Percentiles rank a stretch among this genome's conserved stretches.
These are phyloP conservation scores for Tetrapisispora nanseiensis DNA, from an alignment of 805 yeast species.

Conservation along the genomic window DNA sequence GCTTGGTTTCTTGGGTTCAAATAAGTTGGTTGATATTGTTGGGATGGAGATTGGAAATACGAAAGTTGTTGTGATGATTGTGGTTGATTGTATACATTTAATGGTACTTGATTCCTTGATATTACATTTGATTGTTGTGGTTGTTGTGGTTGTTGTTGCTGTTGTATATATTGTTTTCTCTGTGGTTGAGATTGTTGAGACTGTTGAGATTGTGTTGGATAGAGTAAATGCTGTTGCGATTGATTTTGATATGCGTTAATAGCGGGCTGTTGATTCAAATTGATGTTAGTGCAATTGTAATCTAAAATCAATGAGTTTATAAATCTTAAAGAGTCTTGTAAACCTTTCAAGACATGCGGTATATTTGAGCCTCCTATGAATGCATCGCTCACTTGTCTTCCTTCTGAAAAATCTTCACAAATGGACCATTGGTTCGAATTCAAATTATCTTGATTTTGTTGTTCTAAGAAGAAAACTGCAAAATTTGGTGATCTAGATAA, in stretches of 20 bases:
- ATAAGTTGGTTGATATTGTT: constrained; percentile 1
- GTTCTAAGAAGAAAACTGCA: constrained; percentile 59
- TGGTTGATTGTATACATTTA: constrained; percentile 16
- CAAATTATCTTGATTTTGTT: constrained; percentile 32
- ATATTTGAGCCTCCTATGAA: constrained; percentile 49
- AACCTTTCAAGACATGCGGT: constrained; percentile 63
- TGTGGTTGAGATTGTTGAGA: constrained; percentile 6
- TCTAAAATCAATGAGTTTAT: constrained; percentile 42
- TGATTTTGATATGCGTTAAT: neutral
- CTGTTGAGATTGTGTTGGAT: neutral
- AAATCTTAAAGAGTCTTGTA: constrained; percentile 39
- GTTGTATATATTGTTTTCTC: neutral
- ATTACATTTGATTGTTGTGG: constrained; percentile 12
- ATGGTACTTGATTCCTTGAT: constrained; percentile 4
- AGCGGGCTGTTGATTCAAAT: constrained; percentile 1
- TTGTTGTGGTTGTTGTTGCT: constrained; percentile 2
- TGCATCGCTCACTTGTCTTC: constrained; percentile 69
- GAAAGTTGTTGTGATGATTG: constrained; percentile 7
- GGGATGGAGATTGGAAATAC: neutral
- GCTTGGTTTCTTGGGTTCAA: constrained; percentile 1
- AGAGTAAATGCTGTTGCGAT: neutral
- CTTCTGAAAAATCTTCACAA: constrained; percentile 78
- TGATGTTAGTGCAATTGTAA: constrained; percentile 6
- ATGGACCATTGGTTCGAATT: constrained; percentile 36
- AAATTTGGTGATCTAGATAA: constrained; percentile 60